Base-by-base conservation (phyloP, 2,329 filamentous ascomycete genomes). In the Ceratocystiopsis sp. region DNA sequence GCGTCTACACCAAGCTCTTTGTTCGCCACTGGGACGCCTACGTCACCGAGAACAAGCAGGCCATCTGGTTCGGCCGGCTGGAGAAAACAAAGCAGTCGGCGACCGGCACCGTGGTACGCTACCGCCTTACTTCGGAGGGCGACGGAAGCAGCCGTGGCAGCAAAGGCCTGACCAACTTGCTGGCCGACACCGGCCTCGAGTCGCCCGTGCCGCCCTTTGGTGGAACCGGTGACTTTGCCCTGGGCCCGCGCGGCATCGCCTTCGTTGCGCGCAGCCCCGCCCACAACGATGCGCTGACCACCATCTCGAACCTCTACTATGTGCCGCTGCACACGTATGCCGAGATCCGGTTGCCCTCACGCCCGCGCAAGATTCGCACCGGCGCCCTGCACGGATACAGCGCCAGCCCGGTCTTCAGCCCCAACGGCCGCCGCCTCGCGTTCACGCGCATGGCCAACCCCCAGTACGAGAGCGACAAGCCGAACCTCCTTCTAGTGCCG, bases 1-100 rank as follows among this genome's bases (percentile, higher is more conserved):
- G 73, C 52, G 69, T 85, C 18, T 91, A 91, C 58, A 75, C 74
- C 17, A 74, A 71, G 40, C 71, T 87, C 21, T 91, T 84, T 53
- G 81, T 84, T 25, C 73, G 84, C 14, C 83, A 93, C 54, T 93
- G 84, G 84, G 84, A 93, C 56, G 60, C 69, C n/a, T 93, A 80
- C 61, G 65, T 77, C 21, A 75, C 71, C 1, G 70, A 77, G 38
- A 78, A 83, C 53, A 75, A 71, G 48, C 80, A 78, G 53, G 71
- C 80, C 3, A 68, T 94, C 25, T 91, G 80, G 68, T 82, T 84
- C 29, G 78, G 78, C 32, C 69, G 71, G 6, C 57, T 91, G 40
- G 63, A 59, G 14, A 40, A 40, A 50, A 64, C n/a, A 50, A 64
- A 13, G 25, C 25, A 11, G 59, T 55, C 34, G 13, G 10, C 3